phyloP scores from a whole-genome alignment of 164 flowering plant genomes.

The Saururus chinensis region DNA sequence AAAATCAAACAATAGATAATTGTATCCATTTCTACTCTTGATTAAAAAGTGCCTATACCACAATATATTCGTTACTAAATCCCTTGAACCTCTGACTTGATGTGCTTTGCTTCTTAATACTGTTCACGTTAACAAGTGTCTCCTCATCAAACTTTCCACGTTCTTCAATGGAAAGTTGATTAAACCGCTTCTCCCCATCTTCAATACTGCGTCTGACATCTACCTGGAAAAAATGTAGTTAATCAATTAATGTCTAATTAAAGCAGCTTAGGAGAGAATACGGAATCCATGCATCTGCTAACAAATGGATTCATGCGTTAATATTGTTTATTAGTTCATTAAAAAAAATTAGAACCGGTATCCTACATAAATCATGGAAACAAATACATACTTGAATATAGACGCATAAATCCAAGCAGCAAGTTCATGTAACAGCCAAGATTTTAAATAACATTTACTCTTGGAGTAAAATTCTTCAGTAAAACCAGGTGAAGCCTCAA shows the following conservation, averaged over 20 bases:
- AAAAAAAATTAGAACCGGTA: not conserved
- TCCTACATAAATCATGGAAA: not conserved
- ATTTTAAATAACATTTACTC: too few species aligned
- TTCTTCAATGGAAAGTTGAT: slow-evolving; percentile 88
- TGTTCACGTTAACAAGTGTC: slow-evolving; percentile 93
- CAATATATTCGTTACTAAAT: slow-evolving; percentile 86
- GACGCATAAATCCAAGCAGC: not conserved
- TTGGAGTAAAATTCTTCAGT: too few species aligned
- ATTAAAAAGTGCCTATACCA: slow-evolving; percentile 36
- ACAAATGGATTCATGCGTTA: too few species aligned
- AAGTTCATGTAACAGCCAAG: too few species aligned
- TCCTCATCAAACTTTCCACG: slow-evolving; percentile 95
- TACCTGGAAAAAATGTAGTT: slow-evolving; percentile 30
- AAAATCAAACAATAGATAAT: not conserved
- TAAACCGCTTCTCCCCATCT: slow-evolving; percentile 80
- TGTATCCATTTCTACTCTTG: not conserved
- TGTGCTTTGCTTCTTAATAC: slow-evolving; percentile 53
- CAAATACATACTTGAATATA: not conserved
- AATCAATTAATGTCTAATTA: too few species aligned
- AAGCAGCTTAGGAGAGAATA: too few species aligned
- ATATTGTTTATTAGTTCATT: too few species aligned
- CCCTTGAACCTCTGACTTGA: slow-evolving; percentile 43
- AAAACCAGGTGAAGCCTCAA: too few species aligned
- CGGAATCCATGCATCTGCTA: too few species aligned
- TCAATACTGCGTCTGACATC: slow-evolving; percentile 65